Base-by-base conservation (phyloP, 345 rosid species). In the Eucalyptus curtisii region DNA sequence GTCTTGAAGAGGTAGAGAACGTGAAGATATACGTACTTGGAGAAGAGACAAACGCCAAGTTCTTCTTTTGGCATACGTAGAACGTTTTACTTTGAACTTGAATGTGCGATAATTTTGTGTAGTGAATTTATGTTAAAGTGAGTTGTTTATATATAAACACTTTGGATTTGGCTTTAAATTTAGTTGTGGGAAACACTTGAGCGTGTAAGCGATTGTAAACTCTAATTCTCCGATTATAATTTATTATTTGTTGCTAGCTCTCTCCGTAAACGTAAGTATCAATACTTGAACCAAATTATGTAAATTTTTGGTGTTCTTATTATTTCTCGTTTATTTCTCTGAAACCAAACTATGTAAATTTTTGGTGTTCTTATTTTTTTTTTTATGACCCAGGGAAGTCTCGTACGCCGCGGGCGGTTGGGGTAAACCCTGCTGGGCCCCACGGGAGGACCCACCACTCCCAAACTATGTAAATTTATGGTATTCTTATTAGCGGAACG, bases 171-270 rank as follows among this genome's bases (percentile, higher is more conserved):
- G 0, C 7, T 0, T 50, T 50, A 17, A 50, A 50, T 50, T 0
- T 50, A 50, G 0, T 2, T 50, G 8, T 50, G 4, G 0, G 0
- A 50, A 50, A 50, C 2, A 50, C 2, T 50, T 50, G 8, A 17
- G 8, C 53, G 2, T 50, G 22, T 50, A 2, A 17, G 0, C 0
- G 2, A 17, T 50, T 17, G 0, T 50, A 50, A 17, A 50, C 0
- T 50, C 0, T 17, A 7, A 50, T 50, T 50, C 0, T 50, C 0
- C 2, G 22, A 50, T 50, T 50, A 50, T 50, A 50, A 0, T 17
- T 0, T 0, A 50, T 50, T 50, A 50, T 50, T 50, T 50, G 2
- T 0, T 50, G 1, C 0, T 16, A 0, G 0, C 2, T 17, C 2
- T 50, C 0, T 0, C 2, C 0, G 8, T 17, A 0, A 0, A 50